Evolutionary conservation across 2,329 filamentous ascomycete species (phyloP), one percentile per base, ranked within the genome.

Genomic region (Aureobasidium sp.): DNA sequence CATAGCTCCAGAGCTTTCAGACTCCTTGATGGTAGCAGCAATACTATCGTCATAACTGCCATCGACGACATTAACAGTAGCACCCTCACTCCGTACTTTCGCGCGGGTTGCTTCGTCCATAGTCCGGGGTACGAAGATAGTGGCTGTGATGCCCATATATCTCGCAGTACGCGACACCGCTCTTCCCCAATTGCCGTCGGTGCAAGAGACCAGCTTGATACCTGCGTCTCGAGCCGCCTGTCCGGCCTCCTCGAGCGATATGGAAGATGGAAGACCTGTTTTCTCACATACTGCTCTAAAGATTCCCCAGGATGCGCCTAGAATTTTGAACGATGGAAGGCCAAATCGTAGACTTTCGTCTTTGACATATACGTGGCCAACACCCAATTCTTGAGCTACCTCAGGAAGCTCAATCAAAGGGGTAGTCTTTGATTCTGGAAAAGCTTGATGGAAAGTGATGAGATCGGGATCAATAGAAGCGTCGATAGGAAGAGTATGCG

Each of bases 101-200:
- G 75, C 72, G 27, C 78, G 76, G 0, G 86, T 87, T 1, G 74
- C 73, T 7, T 74, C 69, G 47, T 82, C 77, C 78, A 90, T 84
- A 29, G 76, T 79, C 0, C 68, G 69, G 0, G 88, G 87, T 1
- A 91, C 87, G 66, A 84, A 87, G 3, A 92, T 84, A 15, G 76
- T 75, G 0, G 79, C 80, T 0, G 75, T 68, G 0, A 90, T 72
- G 0, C 75, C 78, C 12, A 93, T 74, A 14, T 85, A 78, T 47
- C 74, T 76, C 0, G 82, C 87, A 83, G 92, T 90, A 7, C 82
- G 78, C 0, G 88, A 86, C 0, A 91, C 81, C 0, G 90, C 89
- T 1, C 88, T 78, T 0, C 89, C 89, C 78, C 89, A 88, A 66
- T 93, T 93, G 0, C 89, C 90, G 53, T 90, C 88, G 0, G 87